These are phyloP conservation scores for Silybum marianum DNA, from an alignment of 129 eudicot species.

Conservation along the genomic window DNA sequence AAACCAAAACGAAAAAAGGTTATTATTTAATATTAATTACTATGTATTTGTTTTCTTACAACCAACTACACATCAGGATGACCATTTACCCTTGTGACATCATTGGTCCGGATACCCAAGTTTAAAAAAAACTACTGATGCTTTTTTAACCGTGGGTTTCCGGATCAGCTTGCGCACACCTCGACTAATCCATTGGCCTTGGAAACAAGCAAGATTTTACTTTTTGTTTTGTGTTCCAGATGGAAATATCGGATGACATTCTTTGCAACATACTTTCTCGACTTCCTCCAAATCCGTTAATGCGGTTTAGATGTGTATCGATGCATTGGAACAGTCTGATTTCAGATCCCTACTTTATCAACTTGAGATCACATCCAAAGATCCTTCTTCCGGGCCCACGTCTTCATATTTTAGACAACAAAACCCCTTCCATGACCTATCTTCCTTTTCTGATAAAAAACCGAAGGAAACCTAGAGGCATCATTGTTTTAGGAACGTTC, in stretches of 20 bases:
- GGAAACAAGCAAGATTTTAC: background rate
- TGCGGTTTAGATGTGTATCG: slow-evolving; percentile 17
- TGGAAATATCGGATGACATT: slow-evolving; percentile 4
- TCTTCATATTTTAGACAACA: background rate
- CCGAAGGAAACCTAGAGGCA: background rate
- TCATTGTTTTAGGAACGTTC: background rate
- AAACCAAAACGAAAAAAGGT: background rate
- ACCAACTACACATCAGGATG: background rate
- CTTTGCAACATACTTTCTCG: background rate
- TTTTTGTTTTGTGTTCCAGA: background rate
- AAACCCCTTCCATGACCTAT: background rate
- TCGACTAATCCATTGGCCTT: no score
- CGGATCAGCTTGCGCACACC: background rate
- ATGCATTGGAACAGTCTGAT: slow-evolving; percentile 29
- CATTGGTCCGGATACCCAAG: background rate
- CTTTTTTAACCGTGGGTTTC: background rate
- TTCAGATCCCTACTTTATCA: slow-evolving; percentile 18
- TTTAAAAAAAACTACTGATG: background rate
- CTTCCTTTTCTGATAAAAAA: background rate
- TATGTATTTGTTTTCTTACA: background rate
- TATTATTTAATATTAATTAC: no score
- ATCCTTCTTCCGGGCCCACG: background rate
- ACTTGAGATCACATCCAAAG: slow-evolving; percentile 23
- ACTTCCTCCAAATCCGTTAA: slow-evolving; percentile 9
- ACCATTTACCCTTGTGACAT: no score